These are phyloP conservation scores for Globisporangium spiculum DNA, from an alignment of 352 stramenopile genomes.

Conservation along the genomic window DNA sequence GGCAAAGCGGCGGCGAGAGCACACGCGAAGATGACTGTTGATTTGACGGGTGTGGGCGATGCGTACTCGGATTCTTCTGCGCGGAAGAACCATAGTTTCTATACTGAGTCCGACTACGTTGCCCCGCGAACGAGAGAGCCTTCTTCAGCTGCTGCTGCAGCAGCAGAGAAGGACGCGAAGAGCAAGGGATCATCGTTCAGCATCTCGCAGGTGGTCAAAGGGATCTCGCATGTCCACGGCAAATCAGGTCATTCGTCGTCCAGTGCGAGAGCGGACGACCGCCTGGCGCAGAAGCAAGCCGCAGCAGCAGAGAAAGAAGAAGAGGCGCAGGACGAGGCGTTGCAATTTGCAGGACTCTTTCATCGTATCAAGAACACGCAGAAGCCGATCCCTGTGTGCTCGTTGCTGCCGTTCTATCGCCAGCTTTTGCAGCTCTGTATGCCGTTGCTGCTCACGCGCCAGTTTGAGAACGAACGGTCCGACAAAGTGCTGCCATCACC, in stretches of 20 bases:
- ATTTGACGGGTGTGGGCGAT: constrained; percentile 44
- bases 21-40: constrained; percentile 38
- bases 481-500: constrained; percentile 52
- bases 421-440: constrained; percentile 77
- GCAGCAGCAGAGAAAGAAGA: constrained; percentile 33
- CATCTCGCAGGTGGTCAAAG: constrained; percentile 64
- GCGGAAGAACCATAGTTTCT: constrained; percentile 69
- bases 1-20: constrained; percentile 54
- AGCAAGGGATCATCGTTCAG: constrained; percentile 32
- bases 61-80: constrained; percentile 23
- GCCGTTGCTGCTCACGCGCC: constrained; percentile 61
- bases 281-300: constrained; percentile 3
- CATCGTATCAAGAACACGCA: constrained; percentile 82
- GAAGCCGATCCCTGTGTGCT: constrained; percentile 66
- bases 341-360: constrained; percentile 65
- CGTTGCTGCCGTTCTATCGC: constrained; percentile 79
- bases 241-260: constrained; percentile 14
- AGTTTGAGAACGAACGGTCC: constrained; percentile 56
- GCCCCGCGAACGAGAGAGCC: constrained; percentile 19
- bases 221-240: constrained; percentile 52
- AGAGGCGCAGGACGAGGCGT: constrained; percentile 43
- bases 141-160: neutral
- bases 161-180: constrained; percentile 22
- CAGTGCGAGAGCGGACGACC: neutral
- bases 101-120: constrained; percentile 59